Percentiles rank a stretch among this genome's conserved stretches.
These are phyloP conservation scores for Candida xiaguanensis DNA, from an alignment of 805 yeast species.

Conservation along the genomic window DNA sequence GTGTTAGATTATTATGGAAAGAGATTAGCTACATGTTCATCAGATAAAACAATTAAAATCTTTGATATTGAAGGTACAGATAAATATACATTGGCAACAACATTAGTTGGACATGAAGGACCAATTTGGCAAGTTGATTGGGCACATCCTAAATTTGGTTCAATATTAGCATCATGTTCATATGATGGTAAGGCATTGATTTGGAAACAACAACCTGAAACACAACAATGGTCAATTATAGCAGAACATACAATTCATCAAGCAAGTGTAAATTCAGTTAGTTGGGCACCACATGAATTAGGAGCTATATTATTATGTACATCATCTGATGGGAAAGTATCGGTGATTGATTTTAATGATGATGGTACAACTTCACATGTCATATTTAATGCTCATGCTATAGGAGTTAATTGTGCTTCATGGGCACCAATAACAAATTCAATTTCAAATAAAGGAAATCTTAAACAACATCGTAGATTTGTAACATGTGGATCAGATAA, in stretches of 20 bases:
- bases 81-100: constrained; percentile 74
- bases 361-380: constrained; percentile 74
- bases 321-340: constrained; percentile 89
- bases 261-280: constrained; percentile 90
- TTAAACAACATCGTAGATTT: constrained; percentile 59
- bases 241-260: constrained; percentile 85
- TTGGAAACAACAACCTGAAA: constrained; percentile 84
- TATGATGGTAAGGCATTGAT: constrained; percentile 92
- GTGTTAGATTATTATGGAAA: constrained; percentile 96
- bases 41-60: constrained; percentile 92
- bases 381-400: constrained; percentile 76
- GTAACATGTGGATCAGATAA: constrained; percentile 96
- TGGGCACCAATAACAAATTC: constrained; percentile 71
- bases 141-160: constrained; percentile 99
- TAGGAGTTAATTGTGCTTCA: constrained; percentile 90
- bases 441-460: constrained; percentile 37
- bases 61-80: constrained; percentile 86
- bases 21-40: constrained; percentile 91
- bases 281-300: constrained; percentile 97
- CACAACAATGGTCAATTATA: constrained; percentile 81
- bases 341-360: constrained; percentile 86
- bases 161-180: constrained; percentile 89
- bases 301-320: constrained; percentile 90
- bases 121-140: constrained; percentile 99
- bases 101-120: constrained; percentile 91